These are phyloP conservation scores for Amoeboaphelidium protococcarum DNA, from an alignment of 371 early-diverging fungal species.

Conservation along the genomic window DNA sequence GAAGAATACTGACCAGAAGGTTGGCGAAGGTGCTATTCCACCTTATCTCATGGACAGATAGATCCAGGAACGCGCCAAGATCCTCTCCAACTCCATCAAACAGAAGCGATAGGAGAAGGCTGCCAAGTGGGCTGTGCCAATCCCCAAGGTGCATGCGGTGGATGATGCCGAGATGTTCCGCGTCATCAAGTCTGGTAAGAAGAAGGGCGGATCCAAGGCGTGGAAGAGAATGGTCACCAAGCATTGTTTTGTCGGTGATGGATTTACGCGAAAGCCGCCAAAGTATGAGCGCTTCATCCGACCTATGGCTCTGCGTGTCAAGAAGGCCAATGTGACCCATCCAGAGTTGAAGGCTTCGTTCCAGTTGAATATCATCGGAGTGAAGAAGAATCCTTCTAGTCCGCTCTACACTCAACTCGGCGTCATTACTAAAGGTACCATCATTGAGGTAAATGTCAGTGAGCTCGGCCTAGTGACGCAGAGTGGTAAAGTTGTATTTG, in stretches of 20 bases:
- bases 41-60: slow-evolving; percentile 98
- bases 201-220: slow-evolving; percentile 66
- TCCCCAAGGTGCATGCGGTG: slow-evolving; percentile 96
- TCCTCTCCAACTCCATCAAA: slow-evolving; percentile 95
- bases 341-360: slow-evolving; percentile 97
- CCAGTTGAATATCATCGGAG: slow-evolving; percentile 90
- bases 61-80: slow-evolving; percentile 82
- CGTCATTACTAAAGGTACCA: slow-evolving; percentile 97
- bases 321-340: slow-evolving; percentile 98
- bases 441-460: slow-evolving; percentile 89
- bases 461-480: slow-evolving; percentile 97
- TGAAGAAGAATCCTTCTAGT: slow-evolving; percentile 98
- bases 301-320: slow-evolving; percentile 96
- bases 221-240: slow-evolving; percentile 99
- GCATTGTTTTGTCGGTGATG: slow-evolving; percentile 97
- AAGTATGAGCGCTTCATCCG: slow-evolving; percentile 99
- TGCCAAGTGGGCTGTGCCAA: slow-evolving; percentile 78
- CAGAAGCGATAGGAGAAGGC: slow-evolving; percentile 99
- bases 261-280: slow-evolving; percentile 98
- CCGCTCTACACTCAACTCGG: slow-evolving; percentile 96
- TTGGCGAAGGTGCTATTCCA: slow-evolving; percentile 85
- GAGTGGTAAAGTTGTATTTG: slow-evolving; percentile 98
- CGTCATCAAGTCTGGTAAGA: slow-evolving; percentile 91
- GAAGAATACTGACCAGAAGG: slow-evolving; percentile 44
- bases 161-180: slow-evolving; percentile 98